Conservation (phyloP, 2,329 filamentous ascomycete species). For the Colletotrichum limetticola region DNA sequence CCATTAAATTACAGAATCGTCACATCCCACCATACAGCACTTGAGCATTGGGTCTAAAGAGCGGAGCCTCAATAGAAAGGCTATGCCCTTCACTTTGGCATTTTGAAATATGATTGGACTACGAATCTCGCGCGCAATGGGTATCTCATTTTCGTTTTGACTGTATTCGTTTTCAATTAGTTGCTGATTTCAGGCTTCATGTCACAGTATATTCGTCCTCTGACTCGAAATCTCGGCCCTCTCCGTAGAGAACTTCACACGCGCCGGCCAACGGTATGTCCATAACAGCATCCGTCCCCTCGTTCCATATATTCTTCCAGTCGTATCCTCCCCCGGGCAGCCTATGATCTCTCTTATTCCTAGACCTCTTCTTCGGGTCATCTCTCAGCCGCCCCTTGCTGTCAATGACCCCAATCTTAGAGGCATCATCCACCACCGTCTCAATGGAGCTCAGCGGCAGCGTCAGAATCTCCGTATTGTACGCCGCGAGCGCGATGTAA, state of each 20-base stretch:
- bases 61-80: not conserved
- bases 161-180: not conserved
- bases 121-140: not conserved
- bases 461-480: conserved; percentile 91
- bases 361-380: conserved; percentile 46
- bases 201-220: conserved; percentile 36
- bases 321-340: conserved; percentile 58
- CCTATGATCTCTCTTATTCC: conserved; percentile 48
- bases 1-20: not conserved
- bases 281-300: conserved; percentile 96
- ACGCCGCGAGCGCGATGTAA: conserved; percentile 89
- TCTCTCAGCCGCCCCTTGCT: conserved; percentile 65
- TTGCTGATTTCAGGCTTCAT: not conserved
- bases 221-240: conserved; percentile 49
- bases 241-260: conserved; percentile 92
- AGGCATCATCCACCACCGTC: conserved; percentile 91
- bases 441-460: conserved; percentile 82
- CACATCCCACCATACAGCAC: not conserved
- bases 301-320: conserved; percentile 89
- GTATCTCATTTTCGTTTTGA: not conserved
- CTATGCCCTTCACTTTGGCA: not conserved
- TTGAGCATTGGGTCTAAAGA: not conserved
- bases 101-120: not conserved
- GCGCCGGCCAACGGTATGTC: conserved; percentile 95
- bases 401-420: conserved; percentile 86